phyloP scores from a whole-genome alignment of 257 asterid genomes.

The Capsicum pubescens region DNA sequence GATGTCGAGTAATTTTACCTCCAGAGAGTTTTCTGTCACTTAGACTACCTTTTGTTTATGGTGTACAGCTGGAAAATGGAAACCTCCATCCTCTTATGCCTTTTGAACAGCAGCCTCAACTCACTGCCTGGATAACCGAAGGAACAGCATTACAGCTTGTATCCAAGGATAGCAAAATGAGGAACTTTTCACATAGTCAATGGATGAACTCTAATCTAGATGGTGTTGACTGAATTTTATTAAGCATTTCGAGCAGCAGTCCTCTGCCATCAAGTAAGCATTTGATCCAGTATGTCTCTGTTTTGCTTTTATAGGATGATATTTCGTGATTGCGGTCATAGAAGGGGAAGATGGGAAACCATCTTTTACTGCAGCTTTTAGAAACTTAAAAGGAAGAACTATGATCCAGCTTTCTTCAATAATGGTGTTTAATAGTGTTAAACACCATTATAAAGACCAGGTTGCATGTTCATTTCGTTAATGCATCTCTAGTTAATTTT shows the following conservation, averaged over 20 bases:
- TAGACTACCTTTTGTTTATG: constrained; percentile 87
- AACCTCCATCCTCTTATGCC: constrained; percentile 70
- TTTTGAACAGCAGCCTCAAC: constrained; percentile 76
- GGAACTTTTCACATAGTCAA: constrained; percentile 50
- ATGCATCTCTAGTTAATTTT: too few species aligned
- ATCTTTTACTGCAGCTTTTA: background rate
- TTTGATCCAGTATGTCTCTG: constrained; percentile 20
- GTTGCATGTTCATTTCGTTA: too few species aligned
- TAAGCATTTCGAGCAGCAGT: constrained; percentile 3
- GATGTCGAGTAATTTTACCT: constrained; percentile 83
- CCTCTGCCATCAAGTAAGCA: constrained; percentile 31
- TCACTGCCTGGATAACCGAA: constrained; percentile 75
- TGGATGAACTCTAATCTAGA: constrained; percentile 27
- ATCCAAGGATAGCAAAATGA: constrained; percentile 53
- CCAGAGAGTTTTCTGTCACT: constrained; percentile 94
- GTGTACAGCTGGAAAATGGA: constrained; percentile 80
- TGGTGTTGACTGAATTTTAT: constrained; percentile 21
- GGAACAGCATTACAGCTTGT: constrained; percentile 73
- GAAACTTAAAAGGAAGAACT: background rate
- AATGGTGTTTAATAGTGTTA: background rate
- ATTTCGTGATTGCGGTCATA: constrained; percentile 11
- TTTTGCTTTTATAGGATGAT: background rate
- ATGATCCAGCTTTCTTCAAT: background rate
- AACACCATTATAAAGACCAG: too few species aligned
- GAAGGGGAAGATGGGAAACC: background rate